Conservation (phyloP, 2,329 filamentous ascomycete genomes). For the Cercospora sesami region DNA sequence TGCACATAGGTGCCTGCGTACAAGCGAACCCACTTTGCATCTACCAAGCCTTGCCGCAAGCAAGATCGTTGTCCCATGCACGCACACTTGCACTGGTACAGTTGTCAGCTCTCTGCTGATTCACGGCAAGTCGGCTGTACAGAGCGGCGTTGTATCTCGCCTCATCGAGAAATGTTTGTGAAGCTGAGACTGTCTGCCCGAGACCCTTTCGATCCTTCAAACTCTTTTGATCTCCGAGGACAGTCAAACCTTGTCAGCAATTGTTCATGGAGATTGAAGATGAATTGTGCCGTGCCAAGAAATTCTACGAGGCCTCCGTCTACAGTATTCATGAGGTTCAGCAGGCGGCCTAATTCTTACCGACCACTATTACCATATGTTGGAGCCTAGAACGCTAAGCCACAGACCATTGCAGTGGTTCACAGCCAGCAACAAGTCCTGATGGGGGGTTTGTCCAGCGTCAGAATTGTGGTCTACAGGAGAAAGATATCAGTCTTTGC, state of each 20-base stretch:
- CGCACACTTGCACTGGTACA: neutral
- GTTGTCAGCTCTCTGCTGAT: neutral
- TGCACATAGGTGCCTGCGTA: neutral
- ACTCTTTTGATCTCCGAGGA: neutral
- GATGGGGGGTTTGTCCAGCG: neutral
- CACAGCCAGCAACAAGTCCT: neutral
- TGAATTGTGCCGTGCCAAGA: neutral
- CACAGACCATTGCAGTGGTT: neutral
- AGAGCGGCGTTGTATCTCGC: neutral
- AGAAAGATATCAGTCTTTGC: neutral
- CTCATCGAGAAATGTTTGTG: neutral
- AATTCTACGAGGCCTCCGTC: neutral
- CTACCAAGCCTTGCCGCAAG: neutral
- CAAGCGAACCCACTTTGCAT: neutral
- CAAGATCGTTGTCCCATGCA: neutral
- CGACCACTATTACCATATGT: neutral
- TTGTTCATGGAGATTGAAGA: neutral
- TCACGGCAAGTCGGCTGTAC: neutral
- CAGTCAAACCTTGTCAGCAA: neutral
- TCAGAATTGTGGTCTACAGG: neutral
- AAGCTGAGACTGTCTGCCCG: neutral
- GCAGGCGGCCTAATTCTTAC: neutral
- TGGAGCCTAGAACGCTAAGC: neutral
- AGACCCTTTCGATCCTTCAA: neutral
- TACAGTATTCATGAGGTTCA: neutral